These are phyloP conservation scores for Trifolium repens DNA, from an alignment of 306 rosid species.

Conservation along the genomic window DNA sequence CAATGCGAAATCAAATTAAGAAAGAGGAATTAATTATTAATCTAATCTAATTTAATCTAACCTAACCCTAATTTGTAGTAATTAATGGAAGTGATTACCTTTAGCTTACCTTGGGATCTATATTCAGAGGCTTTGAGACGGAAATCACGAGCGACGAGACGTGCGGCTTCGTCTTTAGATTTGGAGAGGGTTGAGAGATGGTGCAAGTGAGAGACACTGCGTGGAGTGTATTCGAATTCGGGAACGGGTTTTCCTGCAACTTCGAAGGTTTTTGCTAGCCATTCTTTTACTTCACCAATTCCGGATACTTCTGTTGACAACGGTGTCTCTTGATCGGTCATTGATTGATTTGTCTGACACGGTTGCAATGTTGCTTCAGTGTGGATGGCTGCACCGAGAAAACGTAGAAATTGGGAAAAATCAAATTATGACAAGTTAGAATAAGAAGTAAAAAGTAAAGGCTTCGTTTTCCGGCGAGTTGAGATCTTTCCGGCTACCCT, in stretches of 20 bases:
- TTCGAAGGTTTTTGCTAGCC: slow-evolving; percentile 76
- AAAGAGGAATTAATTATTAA: slow-evolving; percentile 2
- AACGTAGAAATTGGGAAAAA: slow-evolving; percentile 30
- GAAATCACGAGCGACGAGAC: slow-evolving; percentile 80
- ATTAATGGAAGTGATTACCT: too few species aligned
- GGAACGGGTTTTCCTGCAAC: slow-evolving; percentile 83
- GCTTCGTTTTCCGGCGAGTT: too few species aligned
- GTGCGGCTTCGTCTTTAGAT: slow-evolving; percentile 85
- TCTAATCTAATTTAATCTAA: background rate
- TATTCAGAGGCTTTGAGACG: slow-evolving; percentile 87
- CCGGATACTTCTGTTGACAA: slow-evolving; percentile 43
- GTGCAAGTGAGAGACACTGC: slow-evolving; percentile 72
- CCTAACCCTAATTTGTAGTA: too few species aligned
- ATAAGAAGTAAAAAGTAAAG: background rate
- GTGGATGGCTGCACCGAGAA: background rate
- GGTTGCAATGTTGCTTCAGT: slow-evolving; percentile 31
- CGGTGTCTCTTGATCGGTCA: slow-evolving; percentile 46
- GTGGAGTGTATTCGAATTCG: slow-evolving; percentile 84
- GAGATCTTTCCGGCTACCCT: too few species aligned
- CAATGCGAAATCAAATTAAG: background rate
- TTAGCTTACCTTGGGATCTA: slow-evolving; percentile 71
- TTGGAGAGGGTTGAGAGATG: slow-evolving; percentile 72
- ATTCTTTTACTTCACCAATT: slow-evolving; percentile 67
- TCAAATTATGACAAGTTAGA: background rate
- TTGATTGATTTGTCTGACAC: background rate